Evolutionary conservation across 345 rosid genomes (phyloP).

Genomic region (Populus deltoides): DNA sequence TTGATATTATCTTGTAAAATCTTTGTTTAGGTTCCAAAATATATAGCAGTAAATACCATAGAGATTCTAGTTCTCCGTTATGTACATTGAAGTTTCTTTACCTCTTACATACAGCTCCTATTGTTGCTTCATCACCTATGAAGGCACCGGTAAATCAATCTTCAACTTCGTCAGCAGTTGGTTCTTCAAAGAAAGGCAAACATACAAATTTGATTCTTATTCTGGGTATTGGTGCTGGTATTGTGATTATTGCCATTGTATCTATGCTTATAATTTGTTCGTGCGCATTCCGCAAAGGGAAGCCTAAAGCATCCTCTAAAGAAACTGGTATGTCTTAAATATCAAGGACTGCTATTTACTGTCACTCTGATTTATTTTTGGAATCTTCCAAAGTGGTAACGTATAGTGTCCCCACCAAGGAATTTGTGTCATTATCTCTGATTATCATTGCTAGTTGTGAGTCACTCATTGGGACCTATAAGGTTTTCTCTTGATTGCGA

Average conservation of each 20-base stretch:
- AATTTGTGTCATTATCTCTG: neutral
- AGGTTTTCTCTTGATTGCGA: neutral
- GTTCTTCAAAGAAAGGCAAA: slow-evolving; percentile 46
- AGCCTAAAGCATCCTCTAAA: slow-evolving; percentile 48
- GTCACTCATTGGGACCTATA: neutral
- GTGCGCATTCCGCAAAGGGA: slow-evolving; percentile 50
- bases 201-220: slow-evolving; percentile 60
- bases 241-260: slow-evolving; percentile 51
- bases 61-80: neutral
- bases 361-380: neutral
- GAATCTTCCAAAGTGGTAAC: neutral
- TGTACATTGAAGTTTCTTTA: slow-evolving; percentile 11
- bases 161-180: slow-evolving; percentile 36
- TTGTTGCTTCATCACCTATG: slow-evolving; percentile 47
- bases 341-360: slow-evolving; percentile 4
- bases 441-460: neutral
- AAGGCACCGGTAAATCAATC: slow-evolving; percentile 50
- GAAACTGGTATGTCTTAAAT: slow-evolving; percentile 50
- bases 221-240: slow-evolving; percentile 63
- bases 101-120: slow-evolving; percentile 63
- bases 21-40: neutral
- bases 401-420: neutral
- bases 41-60: neutral
- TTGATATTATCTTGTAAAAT: neutral
- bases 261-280: slow-evolving; percentile 60